Conservation (phyloP, 345 rosid species). For the Arabidopsis thaliana region TAIR10.1 NC_003075.7:384001-384500, state of each 20-base stretch:
- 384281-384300: constrained; percentile 79
- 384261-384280: constrained; percentile 72
- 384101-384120: constrained; percentile 88
- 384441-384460: constrained; percentile 93
- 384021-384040: constrained; percentile 71
- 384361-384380: constrained; percentile 68
- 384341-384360: constrained; percentile 68
- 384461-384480: constrained; percentile 1
- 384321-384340: constrained; percentile 87
- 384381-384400: constrained; percentile 73
- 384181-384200: constrained; percentile 86
- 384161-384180: constrained; percentile 95
- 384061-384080: constrained; percentile 85
- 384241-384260: constrained; percentile 87
- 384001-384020: constrained; percentile 80
- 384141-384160: constrained; percentile 78
- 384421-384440: constrained; percentile 77
- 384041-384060: constrained; percentile 57
- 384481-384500: not conserved
- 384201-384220: constrained; percentile 69
- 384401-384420: constrained; percentile 88
- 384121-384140: constrained; percentile 86
- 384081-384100: constrained; percentile 98
- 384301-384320: constrained; percentile 86
- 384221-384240: constrained; percentile 74